phyloP scores from a whole-genome alignment of 192 early-diverging fungal species.

The Coemansia sp. region DNA sequence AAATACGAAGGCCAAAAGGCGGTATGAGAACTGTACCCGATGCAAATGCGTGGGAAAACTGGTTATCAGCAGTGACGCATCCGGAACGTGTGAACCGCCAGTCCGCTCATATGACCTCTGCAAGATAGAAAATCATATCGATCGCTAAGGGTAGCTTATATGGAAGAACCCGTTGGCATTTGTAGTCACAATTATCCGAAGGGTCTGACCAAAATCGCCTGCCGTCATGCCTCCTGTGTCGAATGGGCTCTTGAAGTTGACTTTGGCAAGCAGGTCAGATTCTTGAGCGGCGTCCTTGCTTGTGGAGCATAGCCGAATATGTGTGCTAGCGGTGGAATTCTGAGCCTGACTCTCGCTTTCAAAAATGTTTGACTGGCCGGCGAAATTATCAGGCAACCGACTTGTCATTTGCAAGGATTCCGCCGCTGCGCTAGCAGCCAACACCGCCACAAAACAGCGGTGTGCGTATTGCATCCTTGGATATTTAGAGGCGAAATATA shows the following conservation, averaged over 20 bases:
- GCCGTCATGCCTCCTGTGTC: neutral
- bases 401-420: neutral
- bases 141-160: constrained; percentile 28
- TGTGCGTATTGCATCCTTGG: neutral
- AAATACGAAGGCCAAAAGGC: neutral
- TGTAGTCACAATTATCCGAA: constrained; percentile 17
- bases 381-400: neutral
- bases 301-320: neutral
- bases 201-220: neutral
- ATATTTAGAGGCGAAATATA: neutral
- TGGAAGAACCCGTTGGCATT: constrained; percentile 42
- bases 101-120: neutral
- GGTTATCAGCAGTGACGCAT: neutral
- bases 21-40: neutral
- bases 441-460: neutral
- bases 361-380: neutral
- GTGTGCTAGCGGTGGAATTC: neutral
- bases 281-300: neutral
- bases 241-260: neutral
- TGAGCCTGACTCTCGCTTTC: neutral
- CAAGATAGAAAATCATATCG: neutral
- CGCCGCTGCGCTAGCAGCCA: neutral
- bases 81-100: neutral
- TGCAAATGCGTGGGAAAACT: neutral
- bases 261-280: neutral